Evolutionary conservation across 108 stramenopile genomes (phyloP).

Genomic region (Asterionellopsis glacialis): DNA sequence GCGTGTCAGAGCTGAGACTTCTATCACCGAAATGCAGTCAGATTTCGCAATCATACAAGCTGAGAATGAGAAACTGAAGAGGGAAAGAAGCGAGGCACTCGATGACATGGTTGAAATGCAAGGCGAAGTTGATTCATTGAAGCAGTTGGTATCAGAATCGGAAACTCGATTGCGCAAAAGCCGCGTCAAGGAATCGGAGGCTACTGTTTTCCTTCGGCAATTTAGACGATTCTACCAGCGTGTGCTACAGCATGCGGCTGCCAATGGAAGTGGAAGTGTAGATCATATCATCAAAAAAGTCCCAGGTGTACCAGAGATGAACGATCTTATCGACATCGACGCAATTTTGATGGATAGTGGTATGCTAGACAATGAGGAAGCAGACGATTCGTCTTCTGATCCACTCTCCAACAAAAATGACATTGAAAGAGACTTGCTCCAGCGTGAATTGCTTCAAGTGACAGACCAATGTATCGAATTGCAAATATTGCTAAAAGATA

Average conservation of each 20-base stretch:
- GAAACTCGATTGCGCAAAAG: slow-evolving; percentile 69
- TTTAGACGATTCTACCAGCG: slow-evolving; percentile 79
- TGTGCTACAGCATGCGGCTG: slow-evolving; percentile 57
- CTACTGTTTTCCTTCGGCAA: slow-evolving; percentile 81
- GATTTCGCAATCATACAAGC: slow-evolving; percentile 63
- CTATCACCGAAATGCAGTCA: slow-evolving; percentile 41
- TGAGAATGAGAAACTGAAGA: slow-evolving; percentile 55
- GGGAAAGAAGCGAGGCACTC: slow-evolving; percentile 48
- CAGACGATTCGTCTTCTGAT: slow-evolving; percentile 14
- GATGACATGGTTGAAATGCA: slow-evolving; percentile 45
- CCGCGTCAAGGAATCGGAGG: slow-evolving; percentile 84
- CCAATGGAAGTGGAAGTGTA: slow-evolving; percentile 53
- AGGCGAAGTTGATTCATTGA: slow-evolving; percentile 41
- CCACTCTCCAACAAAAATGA: slow-evolving; percentile 48
- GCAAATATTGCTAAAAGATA: slow-evolving; percentile 53
- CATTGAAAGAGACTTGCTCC: slow-evolving; percentile 53
- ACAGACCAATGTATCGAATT: slow-evolving; percentile 70
- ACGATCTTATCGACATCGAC: slow-evolving; percentile 76
- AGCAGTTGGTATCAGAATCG: slow-evolving; percentile 43
- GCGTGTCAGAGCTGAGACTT: slow-evolving; percentile 15
- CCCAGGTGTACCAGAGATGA: slow-evolving; percentile 70
- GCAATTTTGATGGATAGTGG: slow-evolving; percentile 78
- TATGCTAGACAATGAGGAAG: slow-evolving; percentile 71
- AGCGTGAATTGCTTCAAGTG: slow-evolving; percentile 60
- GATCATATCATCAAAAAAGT: slow-evolving; percentile 48